Evolutionary conservation across 768 basidiomycete species (phyloP), one percentile per base, ranked within the genome.

Genomic region (Xerocomus spinulosus): DNA sequence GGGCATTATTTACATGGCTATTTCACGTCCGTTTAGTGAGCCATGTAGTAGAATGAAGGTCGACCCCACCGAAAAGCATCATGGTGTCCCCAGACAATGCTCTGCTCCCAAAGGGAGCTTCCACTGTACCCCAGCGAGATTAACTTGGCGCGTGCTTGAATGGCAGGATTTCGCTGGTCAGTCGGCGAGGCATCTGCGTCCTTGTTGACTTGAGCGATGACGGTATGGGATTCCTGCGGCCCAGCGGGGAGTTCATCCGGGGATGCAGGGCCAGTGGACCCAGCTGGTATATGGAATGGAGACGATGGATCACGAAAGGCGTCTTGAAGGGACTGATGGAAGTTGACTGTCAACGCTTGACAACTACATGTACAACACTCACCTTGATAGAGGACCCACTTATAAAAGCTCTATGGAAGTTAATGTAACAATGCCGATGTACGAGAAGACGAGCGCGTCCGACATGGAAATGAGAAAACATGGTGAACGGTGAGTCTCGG

Each of bases 1-100:
- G 80, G 14, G 80, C 83, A 53, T 89, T 89, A 54, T 88, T 88
- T 20, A 88, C 85, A 55, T 89, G 87, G 60, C 87, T 89, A 43
- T 14, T 10, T 9, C 35, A 43, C 9, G 9, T 32, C 50, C 13
- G 51, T 39, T 8, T 1, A 20, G 21, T 30, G 30, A 0, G 41
- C 15, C 17, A 4, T n/a, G 21, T 5, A 5, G 4, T 13, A 15
- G 24, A 24, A 44, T 5, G 14, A 21, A 24, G 14, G 43, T 23
- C 12, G 46, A 15, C 15, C 18, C 35, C 61, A 87, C 87, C 82
- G 82, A 59, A 88, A 87, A 1, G 87, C 70, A 56, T 90, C 87
- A 25, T 84, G 81, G 53, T 89, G 83, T 42, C 87, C 87, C 87
- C 87, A 89, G 0, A 75, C 80, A n/a, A 90, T 77, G 13, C 68